Percentiles rank a stretch among this genome's conserved stretches.
Evolutionary conservation across 75 land plant genomes (phyloP).

Genomic region (Picea glauca): DNA sequence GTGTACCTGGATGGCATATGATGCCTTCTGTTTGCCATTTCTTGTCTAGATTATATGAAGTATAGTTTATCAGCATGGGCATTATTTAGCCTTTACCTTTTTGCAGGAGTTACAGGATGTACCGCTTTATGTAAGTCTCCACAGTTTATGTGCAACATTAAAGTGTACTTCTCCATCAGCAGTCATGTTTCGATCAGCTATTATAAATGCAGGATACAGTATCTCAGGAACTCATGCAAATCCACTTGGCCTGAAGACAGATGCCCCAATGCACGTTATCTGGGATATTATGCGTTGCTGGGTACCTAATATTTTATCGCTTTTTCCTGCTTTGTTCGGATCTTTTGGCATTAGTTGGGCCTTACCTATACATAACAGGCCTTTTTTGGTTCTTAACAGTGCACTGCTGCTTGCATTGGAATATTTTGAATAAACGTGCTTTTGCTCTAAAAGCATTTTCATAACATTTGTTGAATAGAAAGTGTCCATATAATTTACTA

Average conservation of each 20-base stretch:
- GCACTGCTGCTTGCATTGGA: too few species aligned
- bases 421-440: too few species aligned
- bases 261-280: conserved; percentile 94
- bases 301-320: conserved; percentile 42
- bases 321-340: background rate
- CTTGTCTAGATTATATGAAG: background rate
- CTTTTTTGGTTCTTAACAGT: too few species aligned
- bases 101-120: conserved; percentile 91
- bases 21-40: background rate
- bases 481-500: too few species aligned
- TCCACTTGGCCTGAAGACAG: conserved; percentile 87
- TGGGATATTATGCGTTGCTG: conserved; percentile 99
- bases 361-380: too few species aligned
- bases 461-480: too few species aligned
- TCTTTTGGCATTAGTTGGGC: background rate
- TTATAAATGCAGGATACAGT: conserved; percentile 95
- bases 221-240: conserved; percentile 92
- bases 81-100: background rate
- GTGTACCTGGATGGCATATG: background rate
- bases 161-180: conserved; percentile 97
- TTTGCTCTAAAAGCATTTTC: too few species aligned
- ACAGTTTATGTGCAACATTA: conserved; percentile 82
- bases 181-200: conserved; percentile 88
- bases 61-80: background rate
- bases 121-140: conserved; percentile 87